These are phyloP conservation scores for Pseudopithomyces maydicus DNA, from an alignment of 2,329 filamentous ascomycete genomes.

Conservation along the genomic window DNA sequence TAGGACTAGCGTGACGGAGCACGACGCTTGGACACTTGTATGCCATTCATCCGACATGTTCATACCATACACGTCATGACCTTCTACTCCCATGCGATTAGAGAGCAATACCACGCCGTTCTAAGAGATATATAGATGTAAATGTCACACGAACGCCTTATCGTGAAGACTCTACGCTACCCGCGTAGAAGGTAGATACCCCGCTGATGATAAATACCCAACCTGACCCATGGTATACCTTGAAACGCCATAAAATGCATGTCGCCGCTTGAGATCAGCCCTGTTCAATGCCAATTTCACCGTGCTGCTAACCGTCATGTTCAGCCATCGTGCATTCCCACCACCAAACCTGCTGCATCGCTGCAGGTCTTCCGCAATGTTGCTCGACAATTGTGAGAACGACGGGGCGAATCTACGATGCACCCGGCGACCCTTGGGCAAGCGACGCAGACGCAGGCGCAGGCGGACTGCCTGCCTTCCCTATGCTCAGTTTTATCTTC, in stretches of 20 bases:
- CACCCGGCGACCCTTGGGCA: neutral
- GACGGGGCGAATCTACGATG: neutral
- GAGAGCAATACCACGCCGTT: neutral
- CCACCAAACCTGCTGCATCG: neutral
- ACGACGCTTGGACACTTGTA: neutral
- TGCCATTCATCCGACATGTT: neutral
- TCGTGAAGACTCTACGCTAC: neutral
- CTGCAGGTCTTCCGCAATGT: neutral
- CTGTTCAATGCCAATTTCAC: neutral
- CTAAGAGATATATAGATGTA: neutral
- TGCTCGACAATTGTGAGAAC: neutral
- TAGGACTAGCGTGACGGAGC: neutral
- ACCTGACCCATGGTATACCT: slow-evolving; percentile 4
- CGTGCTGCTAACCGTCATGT: neutral
- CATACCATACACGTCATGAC: neutral
- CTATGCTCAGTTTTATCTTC: slow-evolving; percentile 44
- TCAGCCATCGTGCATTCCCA: neutral
- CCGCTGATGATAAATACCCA: slow-evolving; percentile 4
- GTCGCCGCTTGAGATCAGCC: neutral
- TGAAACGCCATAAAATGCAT: slow-evolving; percentile 5
- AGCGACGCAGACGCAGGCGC: neutral
- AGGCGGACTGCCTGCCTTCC: slow-evolving; percentile 18
- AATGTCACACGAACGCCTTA: neutral
- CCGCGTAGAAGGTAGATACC: neutral
- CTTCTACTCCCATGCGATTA: neutral